Percentiles rank a stretch among this genome's conserved stretches.
Conservation (phyloP, 257 asterid species). For the Parsonsia alboflavescens region DNA sequence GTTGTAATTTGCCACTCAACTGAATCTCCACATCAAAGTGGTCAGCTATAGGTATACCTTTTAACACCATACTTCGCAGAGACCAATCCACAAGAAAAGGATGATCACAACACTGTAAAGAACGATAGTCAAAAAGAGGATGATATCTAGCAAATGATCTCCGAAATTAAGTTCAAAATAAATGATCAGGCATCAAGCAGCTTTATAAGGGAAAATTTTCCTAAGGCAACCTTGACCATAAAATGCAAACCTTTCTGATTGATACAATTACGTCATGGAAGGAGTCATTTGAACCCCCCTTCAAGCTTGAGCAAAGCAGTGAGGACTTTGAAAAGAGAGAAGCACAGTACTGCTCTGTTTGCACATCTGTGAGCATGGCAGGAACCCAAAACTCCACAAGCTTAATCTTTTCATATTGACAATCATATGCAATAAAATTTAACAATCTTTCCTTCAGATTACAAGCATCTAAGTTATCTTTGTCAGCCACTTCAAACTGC, state of each 20-base stretch:
- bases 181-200: neutral
- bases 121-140: conserved; percentile 15
- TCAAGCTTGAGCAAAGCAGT: conserved; percentile 33
- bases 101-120: conserved; percentile 63
- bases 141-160: conserved; percentile 11
- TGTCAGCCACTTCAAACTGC: conserved; percentile 8
- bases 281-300: conserved; percentile 15
- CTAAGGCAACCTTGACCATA: conserved; percentile 4
- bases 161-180: conserved; percentile 1
- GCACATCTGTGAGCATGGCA: conserved; percentile 50
- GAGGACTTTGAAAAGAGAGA: conserved; percentile 42
- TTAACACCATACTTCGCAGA: conserved; percentile 30
- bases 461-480: conserved; percentile 15
- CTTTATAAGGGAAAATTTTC: neutral
- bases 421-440: conserved; percentile 22
- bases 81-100: conserved; percentile 56
- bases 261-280: conserved; percentile 39
- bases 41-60: conserved; percentile 35
- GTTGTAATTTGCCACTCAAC: conserved; percentile 54
- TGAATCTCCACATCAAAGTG: conserved; percentile 48
- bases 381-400: conserved; percentile 70
- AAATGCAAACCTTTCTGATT: conserved; percentile 40
- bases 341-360: conserved; percentile 57
- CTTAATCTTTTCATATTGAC: conserved; percentile 24
- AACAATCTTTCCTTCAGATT: conserved; percentile 20